phyloP scores from a whole-genome alignment of 129 eudicot species.

The Lactuca saligna region DNA sequence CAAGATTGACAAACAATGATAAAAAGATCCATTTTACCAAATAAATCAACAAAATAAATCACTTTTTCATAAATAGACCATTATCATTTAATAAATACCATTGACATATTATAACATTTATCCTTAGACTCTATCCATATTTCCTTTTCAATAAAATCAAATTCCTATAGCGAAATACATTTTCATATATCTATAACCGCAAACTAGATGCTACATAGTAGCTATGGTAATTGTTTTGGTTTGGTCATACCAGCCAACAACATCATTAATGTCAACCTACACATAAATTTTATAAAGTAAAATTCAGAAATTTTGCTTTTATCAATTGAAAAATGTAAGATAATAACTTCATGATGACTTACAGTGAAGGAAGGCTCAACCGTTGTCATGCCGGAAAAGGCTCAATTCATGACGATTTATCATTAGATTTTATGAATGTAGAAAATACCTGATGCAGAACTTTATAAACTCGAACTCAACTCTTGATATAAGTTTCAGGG shows the following conservation, averaged over 20 bases:
- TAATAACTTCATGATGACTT: conserved; percentile 1
- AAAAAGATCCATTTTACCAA: not conserved
- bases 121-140: not conserved
- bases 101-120: no score
- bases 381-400: no score
- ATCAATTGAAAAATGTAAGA: not conserved
- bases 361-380: conserved; percentile 21
- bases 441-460: no score
- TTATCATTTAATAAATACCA: not conserved
- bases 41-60: not conserved
- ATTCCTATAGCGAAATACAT: not conserved
- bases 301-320: not conserved
- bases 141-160: not conserved
- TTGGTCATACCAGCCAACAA: conserved; percentile 90
- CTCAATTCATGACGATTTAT: no score
- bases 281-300: not conserved
- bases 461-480: no score
- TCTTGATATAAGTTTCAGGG: no score
- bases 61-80: not conserved
- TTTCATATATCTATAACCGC: not conserved
- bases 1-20: no score
- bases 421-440: no score
- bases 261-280: conserved; percentile 94
- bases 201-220: not conserved
- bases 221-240: conserved; percentile 83